A percentile compares a stretch with the other conserved stretches of the same genome.
Evolutionary conservation across 208 protist genomes (phyloP).

Genomic region (Balamuthia mandrillaris): DNA sequence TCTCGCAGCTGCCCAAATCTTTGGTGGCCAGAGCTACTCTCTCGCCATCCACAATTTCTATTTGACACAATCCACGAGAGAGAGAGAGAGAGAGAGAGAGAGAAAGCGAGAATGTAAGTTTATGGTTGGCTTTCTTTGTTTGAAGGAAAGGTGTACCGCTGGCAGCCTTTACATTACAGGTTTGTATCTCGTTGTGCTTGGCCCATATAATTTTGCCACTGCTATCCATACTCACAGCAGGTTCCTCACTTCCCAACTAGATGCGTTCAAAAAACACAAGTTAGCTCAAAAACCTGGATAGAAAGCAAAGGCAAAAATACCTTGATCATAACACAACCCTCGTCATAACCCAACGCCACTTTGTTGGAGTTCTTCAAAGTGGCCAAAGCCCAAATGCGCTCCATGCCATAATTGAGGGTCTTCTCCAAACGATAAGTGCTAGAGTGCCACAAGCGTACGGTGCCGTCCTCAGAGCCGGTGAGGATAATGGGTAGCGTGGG

Average conservation of each 20-base stretch:
- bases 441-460: constrained; percentile 87
- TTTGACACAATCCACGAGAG: not conserved
- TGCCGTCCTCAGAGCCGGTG: constrained; percentile 90
- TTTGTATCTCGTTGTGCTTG: constrained; percentile 89
- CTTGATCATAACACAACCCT: constrained; percentile 58
- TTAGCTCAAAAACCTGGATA: not conserved
- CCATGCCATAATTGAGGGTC: constrained; percentile 89
- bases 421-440: constrained; percentile 91
- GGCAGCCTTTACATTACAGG: constrained; percentile 74
- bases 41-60: constrained; percentile 63
- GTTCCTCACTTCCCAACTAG: constrained; percentile 90
- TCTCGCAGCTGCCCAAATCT: constrained; percentile 91
- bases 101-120: not conserved
- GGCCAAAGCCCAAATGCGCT: constrained; percentile 88
- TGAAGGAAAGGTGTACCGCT: not conserved
- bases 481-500: constrained; percentile 95
- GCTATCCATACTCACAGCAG: constrained; percentile 93
- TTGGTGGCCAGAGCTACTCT: constrained; percentile 75
- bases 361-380: constrained; percentile 61
- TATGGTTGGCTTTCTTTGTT: not conserved
- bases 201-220: constrained; percentile 92
- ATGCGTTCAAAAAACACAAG: constrained; percentile 51
- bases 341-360: constrained; percentile 55
- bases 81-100: not conserved
- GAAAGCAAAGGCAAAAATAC: not conserved